Conservation (phyloP, 2,329 filamentous ascomycete genomes). For the Ophiocordyceps camponoti-floridani region DNA sequence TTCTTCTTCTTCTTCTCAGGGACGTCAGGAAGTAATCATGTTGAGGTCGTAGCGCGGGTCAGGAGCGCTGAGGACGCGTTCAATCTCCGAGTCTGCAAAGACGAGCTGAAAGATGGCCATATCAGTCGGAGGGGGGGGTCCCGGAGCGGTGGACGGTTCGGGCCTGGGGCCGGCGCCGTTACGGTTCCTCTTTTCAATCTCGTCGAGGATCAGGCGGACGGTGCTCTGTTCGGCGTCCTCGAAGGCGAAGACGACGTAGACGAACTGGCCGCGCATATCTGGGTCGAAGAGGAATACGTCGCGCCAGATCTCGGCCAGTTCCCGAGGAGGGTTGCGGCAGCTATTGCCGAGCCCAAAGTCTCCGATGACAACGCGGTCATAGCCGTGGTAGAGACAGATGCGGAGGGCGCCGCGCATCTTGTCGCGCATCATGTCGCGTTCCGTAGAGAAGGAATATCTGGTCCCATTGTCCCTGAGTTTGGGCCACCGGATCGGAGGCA, state of each 20-base stretch:
- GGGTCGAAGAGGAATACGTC: slow-evolving; percentile 45
- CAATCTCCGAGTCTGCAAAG: slow-evolving; percentile 31
- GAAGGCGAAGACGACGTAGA: slow-evolving; percentile 45
- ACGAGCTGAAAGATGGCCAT: slow-evolving; percentile 34
- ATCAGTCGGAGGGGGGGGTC: slow-evolving; percentile 20
- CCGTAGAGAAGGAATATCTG: slow-evolving; percentile 54
- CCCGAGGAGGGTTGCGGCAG: slow-evolving; percentile 45
- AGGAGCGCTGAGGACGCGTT: slow-evolving; percentile 28
- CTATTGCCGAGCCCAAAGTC: slow-evolving; percentile 48
- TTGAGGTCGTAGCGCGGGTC: slow-evolving; percentile 36
- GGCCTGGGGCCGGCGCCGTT: slow-evolving; percentile 17
- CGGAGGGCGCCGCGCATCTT: slow-evolving; percentile 55
- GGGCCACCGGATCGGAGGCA: slow-evolving; percentile 53
- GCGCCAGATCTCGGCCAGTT: slow-evolving; percentile 47
- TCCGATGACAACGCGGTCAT: slow-evolving; percentile 39
- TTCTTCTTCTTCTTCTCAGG: no score
- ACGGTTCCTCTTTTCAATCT: slow-evolving; percentile 32
- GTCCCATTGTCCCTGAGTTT: slow-evolving; percentile 51
- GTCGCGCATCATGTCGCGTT: slow-evolving; percentile 52
- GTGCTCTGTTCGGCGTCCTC: slow-evolving; percentile 38
- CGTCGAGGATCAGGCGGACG: slow-evolving; percentile 31
- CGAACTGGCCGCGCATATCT: slow-evolving; percentile 42
- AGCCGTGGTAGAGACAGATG: slow-evolving; percentile 45
- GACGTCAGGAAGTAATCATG: slow-evolving; percentile 25
- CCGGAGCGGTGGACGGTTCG: slow-evolving; percentile 6